Evolutionary conservation across 805 yeast genomes (phyloP).

Genomic region (Isabelozyma heimii): DNA sequence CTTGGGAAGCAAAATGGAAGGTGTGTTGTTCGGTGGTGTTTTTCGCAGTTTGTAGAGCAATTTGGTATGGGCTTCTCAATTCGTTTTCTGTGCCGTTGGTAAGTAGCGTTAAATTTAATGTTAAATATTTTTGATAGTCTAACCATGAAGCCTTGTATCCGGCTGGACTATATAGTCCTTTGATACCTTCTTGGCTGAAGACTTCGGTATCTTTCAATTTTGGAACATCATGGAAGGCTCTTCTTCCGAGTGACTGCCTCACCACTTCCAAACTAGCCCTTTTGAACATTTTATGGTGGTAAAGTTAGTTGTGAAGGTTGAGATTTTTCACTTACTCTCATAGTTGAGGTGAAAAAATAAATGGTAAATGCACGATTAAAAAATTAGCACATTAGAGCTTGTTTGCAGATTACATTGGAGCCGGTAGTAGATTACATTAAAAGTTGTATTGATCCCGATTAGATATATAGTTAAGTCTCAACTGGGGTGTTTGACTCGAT

Average conservation of each 20-base stretch:
- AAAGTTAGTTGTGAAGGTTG: background rate
- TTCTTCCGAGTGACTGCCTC: constrained; percentile 7
- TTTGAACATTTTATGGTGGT: background rate
- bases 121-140: constrained; percentile 68
- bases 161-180: constrained; percentile 59
- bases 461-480: background rate
- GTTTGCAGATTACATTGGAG: no score
- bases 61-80: constrained; percentile 70
- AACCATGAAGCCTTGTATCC: constrained; percentile 79
- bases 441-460: no score
- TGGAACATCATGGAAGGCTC: constrained; percentile 65
- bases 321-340: background rate
- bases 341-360: background rate
- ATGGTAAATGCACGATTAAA: background rate
- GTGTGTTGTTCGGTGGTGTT: constrained; percentile 61
- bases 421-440: no score
- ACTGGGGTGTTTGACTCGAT: constrained; percentile 1
- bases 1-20: constrained; percentile 89
- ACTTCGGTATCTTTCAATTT: constrained; percentile 38
- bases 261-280: background rate
- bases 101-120: constrained; percentile 56
- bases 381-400: no score
- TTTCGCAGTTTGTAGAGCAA: constrained; percentile 63
- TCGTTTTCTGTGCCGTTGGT: constrained; percentile 82
- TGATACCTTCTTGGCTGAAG: constrained; percentile 49